Evolutionary conservation across 371 early-diverging fungal genomes (phyloP).

Genomic region (Circinella minor): DNA sequence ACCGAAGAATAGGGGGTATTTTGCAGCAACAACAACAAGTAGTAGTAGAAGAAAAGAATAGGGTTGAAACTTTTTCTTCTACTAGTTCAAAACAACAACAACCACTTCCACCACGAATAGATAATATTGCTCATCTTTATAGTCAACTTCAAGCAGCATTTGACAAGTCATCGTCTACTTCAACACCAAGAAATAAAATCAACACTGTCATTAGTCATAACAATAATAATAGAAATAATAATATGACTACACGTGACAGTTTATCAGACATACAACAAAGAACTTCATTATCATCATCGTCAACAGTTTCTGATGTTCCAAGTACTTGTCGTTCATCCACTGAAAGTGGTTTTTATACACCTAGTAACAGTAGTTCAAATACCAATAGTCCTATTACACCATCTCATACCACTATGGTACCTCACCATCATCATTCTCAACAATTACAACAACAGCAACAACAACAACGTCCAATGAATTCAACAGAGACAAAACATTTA

Average conservation of each 20-base stretch:
- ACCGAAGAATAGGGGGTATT: conserved; percentile 16
- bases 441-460: not conserved
- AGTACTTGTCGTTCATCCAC: conserved; percentile 19
- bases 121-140: conserved; percentile 24
- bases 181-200: not conserved
- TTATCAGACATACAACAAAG: conserved; percentile 8
- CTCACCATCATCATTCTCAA: conserved; percentile 13
- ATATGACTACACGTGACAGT: not conserved
- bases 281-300: not conserved
- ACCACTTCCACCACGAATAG: conserved; percentile 4
- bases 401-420: conserved; percentile 11
- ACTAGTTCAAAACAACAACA: conserved; percentile 20
- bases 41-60: not conserved
- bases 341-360: conserved; percentile 18
- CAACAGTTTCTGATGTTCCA: conserved; percentile 2
- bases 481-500: not conserved
- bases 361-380: conserved; percentile 17
- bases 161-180: conserved; percentile 13
- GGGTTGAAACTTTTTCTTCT: not conserved
- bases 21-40: conserved; percentile 20
- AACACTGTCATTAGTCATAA: not conserved
- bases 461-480: not conserved
- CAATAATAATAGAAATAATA: not conserved
- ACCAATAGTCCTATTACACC: conserved; percentile 24
- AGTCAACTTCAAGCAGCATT: conserved; percentile 30